Conservation (phyloP, 805 yeast species). For the Kuraishia hungarica region DNA sequence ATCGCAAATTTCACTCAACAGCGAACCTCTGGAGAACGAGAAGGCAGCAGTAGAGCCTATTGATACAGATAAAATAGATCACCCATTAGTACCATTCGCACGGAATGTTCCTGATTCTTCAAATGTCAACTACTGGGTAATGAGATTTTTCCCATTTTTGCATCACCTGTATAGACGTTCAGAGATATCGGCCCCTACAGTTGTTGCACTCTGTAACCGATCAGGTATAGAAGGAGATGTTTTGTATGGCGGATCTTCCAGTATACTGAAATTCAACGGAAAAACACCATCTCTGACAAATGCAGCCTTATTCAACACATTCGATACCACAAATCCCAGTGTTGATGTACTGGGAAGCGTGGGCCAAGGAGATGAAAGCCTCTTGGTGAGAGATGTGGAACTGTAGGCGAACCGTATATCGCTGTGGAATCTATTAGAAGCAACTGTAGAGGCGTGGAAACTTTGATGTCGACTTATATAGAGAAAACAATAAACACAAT, state of each 20-base stretch:
- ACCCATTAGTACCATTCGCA: not conserved
- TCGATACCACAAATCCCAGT: slow-evolving; percentile 38
- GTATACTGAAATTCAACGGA: slow-evolving; percentile 48
- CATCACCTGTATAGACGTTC: slow-evolving; percentile 21
- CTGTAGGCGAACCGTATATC: not conserved
- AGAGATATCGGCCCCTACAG: slow-evolving; percentile 13
- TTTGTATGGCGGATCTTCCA: slow-evolving; percentile 60
- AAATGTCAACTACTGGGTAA: slow-evolving; percentile 67
- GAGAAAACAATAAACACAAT: not conserved
- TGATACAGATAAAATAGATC: not conserved
- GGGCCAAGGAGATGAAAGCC: slow-evolving; percentile 60
- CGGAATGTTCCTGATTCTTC: slow-evolving; percentile 29
- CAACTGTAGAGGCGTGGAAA: too few species aligned
- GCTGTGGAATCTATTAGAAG: too few species aligned
- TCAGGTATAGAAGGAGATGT: slow-evolving; percentile 68
- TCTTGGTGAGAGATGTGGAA: slow-evolving; percentile 51
- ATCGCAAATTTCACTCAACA: not conserved
- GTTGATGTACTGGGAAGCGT: slow-evolving; percentile 47
- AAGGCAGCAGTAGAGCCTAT: not conserved
- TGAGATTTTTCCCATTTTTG: slow-evolving; percentile 58
- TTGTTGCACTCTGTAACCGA: slow-evolving; percentile 56
- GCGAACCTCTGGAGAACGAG: not conserved
- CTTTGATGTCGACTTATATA: not conserved
- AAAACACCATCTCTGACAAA: slow-evolving; percentile 14
- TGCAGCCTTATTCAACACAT: slow-evolving; percentile 11